Evolutionary conservation across 1,284 basidiomycete genomes (phyloP).

Genomic region (Caloboletus inedulis): DNA sequence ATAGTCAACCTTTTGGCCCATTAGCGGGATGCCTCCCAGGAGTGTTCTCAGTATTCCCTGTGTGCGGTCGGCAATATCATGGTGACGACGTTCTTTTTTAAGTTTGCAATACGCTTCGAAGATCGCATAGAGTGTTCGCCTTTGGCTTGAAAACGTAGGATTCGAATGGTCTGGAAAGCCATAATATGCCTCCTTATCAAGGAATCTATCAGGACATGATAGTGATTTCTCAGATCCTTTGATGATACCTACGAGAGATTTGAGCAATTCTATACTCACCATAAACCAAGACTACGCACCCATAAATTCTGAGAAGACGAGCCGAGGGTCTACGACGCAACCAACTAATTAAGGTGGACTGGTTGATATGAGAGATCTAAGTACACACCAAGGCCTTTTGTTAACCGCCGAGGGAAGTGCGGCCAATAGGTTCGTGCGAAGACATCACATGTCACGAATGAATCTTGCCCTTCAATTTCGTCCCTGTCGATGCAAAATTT

Average conservation of each 20-base stretch:
- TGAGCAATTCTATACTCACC: neutral
- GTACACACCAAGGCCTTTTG: constrained; percentile 52
- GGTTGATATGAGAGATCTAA: neutral
- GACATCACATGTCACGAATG: constrained; percentile 45
- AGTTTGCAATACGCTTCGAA: constrained; percentile 53
- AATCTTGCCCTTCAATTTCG: constrained; percentile 19
- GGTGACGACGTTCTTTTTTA: constrained; percentile 46
- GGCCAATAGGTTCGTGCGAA: constrained; percentile 63
- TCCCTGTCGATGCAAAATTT: constrained; percentile 18
- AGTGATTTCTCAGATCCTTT: constrained; percentile 59
- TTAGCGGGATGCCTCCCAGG: constrained; percentile 28
- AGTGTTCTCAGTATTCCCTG: constrained; percentile 48
- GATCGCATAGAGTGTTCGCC: constrained; percentile 50
- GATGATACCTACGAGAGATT: constrained; percentile 51
- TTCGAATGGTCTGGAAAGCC: constrained; percentile 49
- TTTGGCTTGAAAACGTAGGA: constrained; percentile 50
- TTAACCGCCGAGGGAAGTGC: constrained; percentile 54
- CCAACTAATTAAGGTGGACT: neutral
- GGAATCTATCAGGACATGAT: constrained; percentile 32
- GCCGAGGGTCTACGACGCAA: constrained; percentile 46
- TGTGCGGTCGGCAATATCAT: constrained; percentile 66
- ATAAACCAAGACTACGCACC: constrained; percentile 36
- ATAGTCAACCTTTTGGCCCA: constrained; percentile 50
- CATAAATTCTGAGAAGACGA: constrained; percentile 69
- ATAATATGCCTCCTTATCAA: constrained; percentile 47